These are phyloP conservation scores for Eragrostis tef DNA, from an alignment of 202 grass and related monocot species.

Conservation along the genomic window DNA sequence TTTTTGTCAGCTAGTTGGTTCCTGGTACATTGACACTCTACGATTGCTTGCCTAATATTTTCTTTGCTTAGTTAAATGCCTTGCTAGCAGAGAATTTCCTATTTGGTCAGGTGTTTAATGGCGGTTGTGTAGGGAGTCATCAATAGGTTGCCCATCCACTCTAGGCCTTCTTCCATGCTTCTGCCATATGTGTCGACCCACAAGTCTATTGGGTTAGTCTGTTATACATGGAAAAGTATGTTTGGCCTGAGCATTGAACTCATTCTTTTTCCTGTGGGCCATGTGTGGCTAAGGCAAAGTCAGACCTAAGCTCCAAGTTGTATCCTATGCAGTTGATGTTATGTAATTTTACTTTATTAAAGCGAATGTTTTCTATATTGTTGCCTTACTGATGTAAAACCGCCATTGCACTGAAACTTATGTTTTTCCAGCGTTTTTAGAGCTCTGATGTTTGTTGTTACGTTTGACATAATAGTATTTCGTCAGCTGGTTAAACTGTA, in stretches of 20 bases:
- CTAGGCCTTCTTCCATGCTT: neutral
- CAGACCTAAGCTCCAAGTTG: neutral
- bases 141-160: neutral
- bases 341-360: constrained; percentile 20
- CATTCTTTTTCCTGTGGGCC: neutral
- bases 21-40: neutral
- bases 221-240: constrained; percentile 9
- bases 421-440: constrained; percentile 3
- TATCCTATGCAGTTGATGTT: constrained; percentile 1
- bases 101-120: constrained; percentile 12
- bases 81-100: constrained; percentile 27
- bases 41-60: constrained; percentile 36
- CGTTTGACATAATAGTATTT: constrained; percentile 36
- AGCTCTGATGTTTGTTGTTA: constrained; percentile 19
- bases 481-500: constrained; percentile 39
- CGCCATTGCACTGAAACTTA: neutral
- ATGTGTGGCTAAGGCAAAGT: neutral
- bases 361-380: neutral
- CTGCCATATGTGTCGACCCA: neutral
- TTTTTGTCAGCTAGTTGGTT: constrained; percentile 12
- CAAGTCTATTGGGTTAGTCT: neutral
- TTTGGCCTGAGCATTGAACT: neutral
- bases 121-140: neutral
- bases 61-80: neutral
- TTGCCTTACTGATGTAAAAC: constrained; percentile 30